Evolutionary conservation across 2,329 filamentous ascomycete genomes (phyloP).

Genomic region (Hymenoscyphus albidus): DNA sequence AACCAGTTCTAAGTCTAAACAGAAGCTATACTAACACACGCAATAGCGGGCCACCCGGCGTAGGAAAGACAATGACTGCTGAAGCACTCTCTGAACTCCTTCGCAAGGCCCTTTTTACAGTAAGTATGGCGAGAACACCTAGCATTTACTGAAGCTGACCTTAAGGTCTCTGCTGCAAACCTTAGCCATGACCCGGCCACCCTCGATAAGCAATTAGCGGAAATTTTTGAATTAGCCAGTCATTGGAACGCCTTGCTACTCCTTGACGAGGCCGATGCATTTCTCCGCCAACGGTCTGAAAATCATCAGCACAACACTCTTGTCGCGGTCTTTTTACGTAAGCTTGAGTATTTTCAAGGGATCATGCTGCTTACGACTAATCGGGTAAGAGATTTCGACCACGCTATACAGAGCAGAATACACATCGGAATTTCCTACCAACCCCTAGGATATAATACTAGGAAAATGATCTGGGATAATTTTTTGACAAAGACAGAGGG

Average conservation of each 20-base stretch:
- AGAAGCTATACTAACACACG: background rate
- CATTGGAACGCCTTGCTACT: background rate
- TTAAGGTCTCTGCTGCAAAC: background rate
- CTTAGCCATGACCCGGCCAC: background rate
- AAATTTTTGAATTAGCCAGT: background rate
- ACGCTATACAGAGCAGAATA: too few relatives aligned
- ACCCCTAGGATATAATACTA: too few relatives aligned
- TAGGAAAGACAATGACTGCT: background rate
- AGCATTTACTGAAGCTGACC: background rate
- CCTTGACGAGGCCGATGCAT: background rate
- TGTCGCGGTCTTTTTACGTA: background rate
- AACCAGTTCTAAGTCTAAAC: background rate
- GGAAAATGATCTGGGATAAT: too few relatives aligned
- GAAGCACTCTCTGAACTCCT: background rate
- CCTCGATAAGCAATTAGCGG: background rate
- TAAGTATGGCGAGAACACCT: background rate
- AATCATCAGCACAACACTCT: background rate
- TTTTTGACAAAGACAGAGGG: too few relatives aligned
- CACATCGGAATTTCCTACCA: too few relatives aligned
- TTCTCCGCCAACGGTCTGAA: background rate
- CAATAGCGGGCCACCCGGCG: too few relatives aligned
- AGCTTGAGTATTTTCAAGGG: too few relatives aligned
- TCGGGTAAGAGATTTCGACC: too few relatives aligned
- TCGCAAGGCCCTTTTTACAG: background rate
- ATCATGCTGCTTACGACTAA: too few relatives aligned